Conservation (phyloP, 2,329 filamentous ascomycete genomes). For the Pestalotiopsis sp. region DNA sequence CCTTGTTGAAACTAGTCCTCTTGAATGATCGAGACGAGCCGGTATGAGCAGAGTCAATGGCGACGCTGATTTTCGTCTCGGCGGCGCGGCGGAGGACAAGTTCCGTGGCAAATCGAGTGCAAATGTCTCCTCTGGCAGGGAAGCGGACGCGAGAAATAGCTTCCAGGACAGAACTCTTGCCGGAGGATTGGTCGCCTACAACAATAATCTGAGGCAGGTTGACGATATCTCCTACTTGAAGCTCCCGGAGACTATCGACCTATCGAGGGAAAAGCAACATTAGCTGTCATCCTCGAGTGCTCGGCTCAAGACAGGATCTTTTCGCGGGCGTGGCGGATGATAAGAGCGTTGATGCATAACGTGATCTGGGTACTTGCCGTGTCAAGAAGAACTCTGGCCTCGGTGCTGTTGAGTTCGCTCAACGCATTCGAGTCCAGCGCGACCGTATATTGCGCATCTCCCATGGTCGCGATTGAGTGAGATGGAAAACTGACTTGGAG, state of each 20-base stretch:
- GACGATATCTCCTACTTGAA: constrained; percentile 32
- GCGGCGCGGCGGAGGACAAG: constrained; percentile 51
- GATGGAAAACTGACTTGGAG: too few species aligned
- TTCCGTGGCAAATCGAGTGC: constrained; percentile 65
- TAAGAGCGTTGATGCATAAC: neutral
- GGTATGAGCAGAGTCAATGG: constrained; percentile 32
- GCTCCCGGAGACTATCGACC: constrained; percentile 6
- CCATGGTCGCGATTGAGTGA: too few species aligned
- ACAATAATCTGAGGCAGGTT: constrained; percentile 59
- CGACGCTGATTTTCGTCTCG: constrained; percentile 41
- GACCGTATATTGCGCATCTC: neutral
- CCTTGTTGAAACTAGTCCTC: constrained; percentile 37
- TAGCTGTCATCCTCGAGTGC: neutral
- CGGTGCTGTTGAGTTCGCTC: neutral
- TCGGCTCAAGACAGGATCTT: too few species aligned
- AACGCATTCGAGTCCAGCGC: neutral
- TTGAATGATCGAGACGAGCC: constrained; percentile 30
- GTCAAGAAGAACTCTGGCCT: neutral
- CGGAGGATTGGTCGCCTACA: constrained; percentile 62
- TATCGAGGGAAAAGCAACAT: neutral
- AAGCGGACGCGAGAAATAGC: constrained; percentile 66
- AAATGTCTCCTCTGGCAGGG: constrained; percentile 55
- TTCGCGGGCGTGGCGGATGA: neutral
- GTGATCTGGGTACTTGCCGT: neutral
- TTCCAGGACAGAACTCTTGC: constrained; percentile 68